These are phyloP conservation scores for Sparassis latifolia DNA, from an alignment of 1,284 basidiomycete species.

Conservation along the genomic window DNA sequence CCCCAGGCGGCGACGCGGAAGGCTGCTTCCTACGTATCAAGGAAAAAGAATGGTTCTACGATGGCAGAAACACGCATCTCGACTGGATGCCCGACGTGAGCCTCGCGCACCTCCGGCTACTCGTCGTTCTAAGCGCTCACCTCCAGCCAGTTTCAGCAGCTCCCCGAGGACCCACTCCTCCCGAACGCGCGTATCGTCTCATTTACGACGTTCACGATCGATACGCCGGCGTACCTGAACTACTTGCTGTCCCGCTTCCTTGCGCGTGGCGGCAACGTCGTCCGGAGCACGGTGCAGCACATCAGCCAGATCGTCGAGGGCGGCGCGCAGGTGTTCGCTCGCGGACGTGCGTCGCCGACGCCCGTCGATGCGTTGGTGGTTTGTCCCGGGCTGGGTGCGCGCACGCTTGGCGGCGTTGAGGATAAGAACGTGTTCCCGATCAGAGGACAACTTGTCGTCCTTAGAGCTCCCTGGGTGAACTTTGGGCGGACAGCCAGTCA, in stretches of 20 bases:
- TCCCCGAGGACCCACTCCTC: conserved; percentile 39
- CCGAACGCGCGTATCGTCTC: conserved; percentile 35
- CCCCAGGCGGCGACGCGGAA: conserved; percentile 42
- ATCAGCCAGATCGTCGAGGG: conserved; percentile 62
- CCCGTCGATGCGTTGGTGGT: conserved; percentile 50
- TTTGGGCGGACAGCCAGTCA: conserved; percentile 51
- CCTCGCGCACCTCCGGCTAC: not conserved
- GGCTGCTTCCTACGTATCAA: conserved; percentile 54
- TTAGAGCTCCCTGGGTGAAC: conserved; percentile 48
- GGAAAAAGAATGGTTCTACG: conserved; percentile 54
- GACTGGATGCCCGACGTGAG: conserved; percentile 60
- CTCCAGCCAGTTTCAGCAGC: conserved; percentile 38
- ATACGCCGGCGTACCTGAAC: conserved; percentile 59
- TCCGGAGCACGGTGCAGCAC: conserved; percentile 56
- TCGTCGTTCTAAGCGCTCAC: not conserved
- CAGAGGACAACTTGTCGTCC: conserved; percentile 44
- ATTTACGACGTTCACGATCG: conserved; percentile 65
- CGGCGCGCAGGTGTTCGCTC: conserved; percentile 36
- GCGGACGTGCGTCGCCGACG: conserved; percentile 12
- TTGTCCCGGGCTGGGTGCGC: conserved; percentile 55
- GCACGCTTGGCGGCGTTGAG: conserved; percentile 39
- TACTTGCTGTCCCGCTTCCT: conserved; percentile 64
- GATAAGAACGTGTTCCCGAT: conserved; percentile 44
- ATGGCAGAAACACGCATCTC: conserved; percentile 37
- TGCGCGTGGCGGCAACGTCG: conserved; percentile 48